Evolutionary conservation across 2,329 filamentous ascomycete species (phyloP), one percentile per base, ranked within the genome.

Genomic region (Cucurbitaria berberidis): DNA sequence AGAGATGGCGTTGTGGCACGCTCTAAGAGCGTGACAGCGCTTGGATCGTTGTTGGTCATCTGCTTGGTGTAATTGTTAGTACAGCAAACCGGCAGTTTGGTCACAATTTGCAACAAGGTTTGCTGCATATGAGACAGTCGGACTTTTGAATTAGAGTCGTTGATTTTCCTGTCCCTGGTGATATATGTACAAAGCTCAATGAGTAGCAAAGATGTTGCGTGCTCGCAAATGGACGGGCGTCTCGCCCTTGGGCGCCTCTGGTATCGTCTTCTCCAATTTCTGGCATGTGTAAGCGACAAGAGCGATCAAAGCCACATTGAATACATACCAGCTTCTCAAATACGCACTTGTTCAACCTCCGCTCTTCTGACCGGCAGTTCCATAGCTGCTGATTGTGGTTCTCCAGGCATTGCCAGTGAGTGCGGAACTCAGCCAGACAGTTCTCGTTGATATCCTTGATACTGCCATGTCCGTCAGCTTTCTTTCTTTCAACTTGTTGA

Each of bases 381-480:
- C 91, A 99, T 55, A 98, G 81, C 79, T 96, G 91, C 74, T 99
- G 95, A 82, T 99, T 99, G 82, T 96, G 93, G 81, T 96, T 89
- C 73, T 99, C 95, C 53, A 99, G 84, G 74, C 95, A 99, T 70
- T 91, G 84, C 92, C 93, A 99, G 81, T 99, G 95, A 72, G 86
- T 85, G 68, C 91, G 88, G 84, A 99, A 99, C 78, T 96, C 85
- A 59, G 88, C 84, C 51, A 99, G 81, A 79, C 95, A 99, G 82
- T 91, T 86, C 77, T 91, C 93, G 83, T 97, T 98, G 81, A 99
- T 88, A 76, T 99, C 95, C 71, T 93, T 89, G 75, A 99, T 84
- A 54, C 92, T 96, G 72, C 55, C 32, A 60, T 52, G 22, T 29
- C 40, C 42, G 36, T 64, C 51, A 67, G 59, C 53, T 36, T 48